phyloP scores from a whole-genome alignment of 2,329 filamentous ascomycete genomes.

The Fusarium concolor region DNA sequence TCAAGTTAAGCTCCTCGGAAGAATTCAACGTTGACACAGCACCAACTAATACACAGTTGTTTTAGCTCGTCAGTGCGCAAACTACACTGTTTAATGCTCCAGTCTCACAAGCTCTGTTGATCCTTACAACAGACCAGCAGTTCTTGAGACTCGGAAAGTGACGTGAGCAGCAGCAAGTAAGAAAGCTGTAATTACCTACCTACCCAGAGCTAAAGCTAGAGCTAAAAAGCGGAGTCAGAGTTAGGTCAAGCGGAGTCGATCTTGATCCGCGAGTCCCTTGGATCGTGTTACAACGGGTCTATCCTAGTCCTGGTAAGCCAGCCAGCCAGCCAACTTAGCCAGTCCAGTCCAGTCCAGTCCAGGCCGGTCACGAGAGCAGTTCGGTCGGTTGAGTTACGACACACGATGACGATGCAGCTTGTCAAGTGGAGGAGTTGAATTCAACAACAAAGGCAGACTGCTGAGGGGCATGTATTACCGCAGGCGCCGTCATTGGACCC shows the following conservation, averaged over 20 bases:
- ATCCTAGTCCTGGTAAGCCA: slow-evolving; percentile 18
- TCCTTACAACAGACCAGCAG: neutral
- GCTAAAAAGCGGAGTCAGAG: slow-evolving; percentile 23
- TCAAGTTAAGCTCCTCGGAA: neutral
- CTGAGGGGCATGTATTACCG: slow-evolving; percentile 11
- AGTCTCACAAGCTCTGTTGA: slow-evolving; percentile 1
- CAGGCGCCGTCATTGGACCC: slow-evolving; percentile 18
- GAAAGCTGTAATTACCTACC: slow-evolving; percentile 15
- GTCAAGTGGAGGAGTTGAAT: slow-evolving; percentile 4
- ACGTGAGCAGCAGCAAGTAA: slow-evolving; percentile 25
- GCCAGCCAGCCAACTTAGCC: too few species aligned
- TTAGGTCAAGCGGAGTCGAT: slow-evolving; percentile 23
- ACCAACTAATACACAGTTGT: neutral
- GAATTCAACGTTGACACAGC: neutral
- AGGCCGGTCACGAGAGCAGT: slow-evolving; percentile 35
- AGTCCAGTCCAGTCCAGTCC: neutral
- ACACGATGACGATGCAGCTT: slow-evolving; percentile 37
- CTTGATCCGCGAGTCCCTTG: slow-evolving; percentile 37
- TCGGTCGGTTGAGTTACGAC: slow-evolving; percentile 19
- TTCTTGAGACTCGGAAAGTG: slow-evolving; percentile 25
- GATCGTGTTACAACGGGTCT: slow-evolving; percentile 15
- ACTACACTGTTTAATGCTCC: neutral
- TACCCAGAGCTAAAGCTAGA: neutral
- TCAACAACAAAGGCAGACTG: slow-evolving; percentile 8
- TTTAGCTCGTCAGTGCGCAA: slow-evolving; percentile 1